phyloP scores from a whole-genome alignment of 2,329 filamentous ascomycete species.

The Aspergillus pseudonomiae region DNA sequence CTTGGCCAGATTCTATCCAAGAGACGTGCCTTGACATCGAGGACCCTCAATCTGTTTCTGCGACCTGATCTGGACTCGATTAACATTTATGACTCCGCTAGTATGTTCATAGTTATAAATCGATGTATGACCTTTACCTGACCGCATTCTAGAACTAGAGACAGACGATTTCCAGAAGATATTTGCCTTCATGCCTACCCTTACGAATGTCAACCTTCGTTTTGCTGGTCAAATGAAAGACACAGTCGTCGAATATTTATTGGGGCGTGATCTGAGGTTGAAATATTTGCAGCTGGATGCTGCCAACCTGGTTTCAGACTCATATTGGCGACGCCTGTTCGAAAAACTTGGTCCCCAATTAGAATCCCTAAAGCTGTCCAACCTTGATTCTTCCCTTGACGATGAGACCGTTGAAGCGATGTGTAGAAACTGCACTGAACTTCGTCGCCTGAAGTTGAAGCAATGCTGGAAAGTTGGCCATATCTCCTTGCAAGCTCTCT shows the following conservation, averaged over 20 bases:
- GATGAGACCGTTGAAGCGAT: constrained; percentile 70
- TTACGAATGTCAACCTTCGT: constrained; percentile 73
- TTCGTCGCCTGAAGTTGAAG: constrained; percentile 77
- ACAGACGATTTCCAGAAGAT: constrained; percentile 78
- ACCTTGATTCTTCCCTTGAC: constrained; percentile 79
- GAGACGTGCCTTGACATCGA: constrained; percentile 58
- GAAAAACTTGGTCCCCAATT: constrained; percentile 66
- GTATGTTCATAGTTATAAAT: constrained; percentile 29
- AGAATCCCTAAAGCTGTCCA: constrained; percentile 74
- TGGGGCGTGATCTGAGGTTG: constrained; percentile 70
- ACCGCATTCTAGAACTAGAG: constrained; percentile 56
- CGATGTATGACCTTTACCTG: neutral
- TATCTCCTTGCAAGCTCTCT: constrained; percentile 66
- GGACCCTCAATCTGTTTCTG: constrained; percentile 50
- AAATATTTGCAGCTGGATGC: constrained; percentile 77
- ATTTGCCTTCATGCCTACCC: constrained; percentile 71
- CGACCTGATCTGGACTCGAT: constrained; percentile 59
- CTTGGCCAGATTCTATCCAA: constrained; percentile 68
- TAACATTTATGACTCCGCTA: constrained; percentile 63
- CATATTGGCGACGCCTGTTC: constrained; percentile 74
- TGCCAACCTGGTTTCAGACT: constrained; percentile 78
- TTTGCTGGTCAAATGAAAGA: constrained; percentile 95
- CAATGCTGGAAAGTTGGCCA: constrained; percentile 76
- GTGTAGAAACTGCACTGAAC: constrained; percentile 64
- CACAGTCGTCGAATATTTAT: constrained; percentile 76